Evolutionary conservation across 2,329 filamentous ascomycete species (phyloP).

Genomic region (Paraconiothyrium sp.): DNA sequence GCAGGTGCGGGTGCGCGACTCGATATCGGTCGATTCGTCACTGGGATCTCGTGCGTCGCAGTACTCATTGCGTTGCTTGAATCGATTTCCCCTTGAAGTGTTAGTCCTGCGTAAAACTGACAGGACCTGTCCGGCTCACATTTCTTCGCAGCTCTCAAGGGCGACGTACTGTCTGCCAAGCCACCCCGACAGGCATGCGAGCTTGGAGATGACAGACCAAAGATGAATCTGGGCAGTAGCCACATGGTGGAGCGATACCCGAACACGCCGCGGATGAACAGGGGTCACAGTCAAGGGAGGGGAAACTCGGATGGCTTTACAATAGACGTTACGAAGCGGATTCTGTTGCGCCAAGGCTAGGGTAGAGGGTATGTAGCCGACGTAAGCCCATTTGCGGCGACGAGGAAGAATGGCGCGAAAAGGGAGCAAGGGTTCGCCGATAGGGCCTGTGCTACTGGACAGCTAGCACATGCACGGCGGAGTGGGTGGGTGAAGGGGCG

Average conservation of each 20-base stretch:
- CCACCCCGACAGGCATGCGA: background rate
- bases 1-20: background rate
- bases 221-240: too few relatives aligned
- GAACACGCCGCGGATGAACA: too few relatives aligned
- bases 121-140: background rate
- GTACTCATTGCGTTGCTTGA: conserved; percentile 22
- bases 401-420: background rate
- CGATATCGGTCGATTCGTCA: background rate
- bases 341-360: too few relatives aligned
- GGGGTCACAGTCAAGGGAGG: too few relatives aligned
- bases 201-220: background rate
- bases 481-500: background rate
- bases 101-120: background rate
- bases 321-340: too few relatives aligned
- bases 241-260: too few relatives aligned
- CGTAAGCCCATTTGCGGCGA: background rate
- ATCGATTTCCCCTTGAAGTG: conserved; percentile 25
- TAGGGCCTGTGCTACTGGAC: background rate
- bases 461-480: background rate
- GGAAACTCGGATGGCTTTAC: too few relatives aligned
- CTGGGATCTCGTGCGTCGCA: conserved; percentile 15
- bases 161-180: background rate
- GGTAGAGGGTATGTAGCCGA: too few relatives aligned
- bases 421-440: background rate
- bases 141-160: background rate